A percentile compares a stretch with the other conserved stretches of the same genome.
These are phyloP conservation scores for Apiospora phragmitis DNA, from an alignment of 2,329 filamentous ascomycete genomes.

Conservation along the genomic window DNA sequence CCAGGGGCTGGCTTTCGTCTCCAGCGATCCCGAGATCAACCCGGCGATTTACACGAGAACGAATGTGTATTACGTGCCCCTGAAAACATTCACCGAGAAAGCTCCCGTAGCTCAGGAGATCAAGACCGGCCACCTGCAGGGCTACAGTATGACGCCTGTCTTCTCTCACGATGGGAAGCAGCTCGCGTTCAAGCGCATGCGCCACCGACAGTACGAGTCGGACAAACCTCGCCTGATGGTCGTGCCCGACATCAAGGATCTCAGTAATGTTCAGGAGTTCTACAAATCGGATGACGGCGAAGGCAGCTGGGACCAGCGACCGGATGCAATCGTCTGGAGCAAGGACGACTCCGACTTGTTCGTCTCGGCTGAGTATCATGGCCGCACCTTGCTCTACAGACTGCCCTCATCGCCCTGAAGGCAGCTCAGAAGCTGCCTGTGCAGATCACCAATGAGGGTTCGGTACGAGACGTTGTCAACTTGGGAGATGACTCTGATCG, in stretches of 20 bases:
- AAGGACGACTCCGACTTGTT: constrained; percentile 64
- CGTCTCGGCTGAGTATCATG: constrained; percentile 72
- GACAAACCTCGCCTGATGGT: constrained; percentile 73
- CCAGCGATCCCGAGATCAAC: constrained; percentile 71
- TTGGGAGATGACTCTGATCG: constrained; percentile 46
- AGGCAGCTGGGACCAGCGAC: constrained; percentile 61
- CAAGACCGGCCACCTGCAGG: constrained; percentile 58
- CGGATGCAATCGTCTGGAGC: constrained; percentile 59
- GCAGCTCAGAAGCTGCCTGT: constrained; percentile 47
- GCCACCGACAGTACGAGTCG: constrained; percentile 73
- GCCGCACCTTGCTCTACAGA: constrained; percentile 61
- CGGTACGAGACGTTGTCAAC: constrained; percentile 52
- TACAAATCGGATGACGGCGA: constrained; percentile 62
- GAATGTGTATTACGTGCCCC: constrained; percentile 73
- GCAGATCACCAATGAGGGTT: constrained; percentile 53
- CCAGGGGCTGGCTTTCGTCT: constrained; percentile 69
- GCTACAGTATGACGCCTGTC: constrained; percentile 65
- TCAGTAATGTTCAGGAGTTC: constrained; percentile 61
- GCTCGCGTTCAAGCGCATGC: constrained; percentile 80
- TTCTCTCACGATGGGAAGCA: constrained; percentile 74
- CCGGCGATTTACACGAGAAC: constrained; percentile 78
- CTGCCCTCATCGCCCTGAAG: constrained; percentile 56
- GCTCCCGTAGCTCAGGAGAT: constrained; percentile 53
- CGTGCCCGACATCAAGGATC: constrained; percentile 59
- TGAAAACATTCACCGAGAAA: constrained; percentile 57